Base-by-base conservation (phyloP, 1,284 basidiomycete genomes). In the Wolfiporia cocos region DNA sequence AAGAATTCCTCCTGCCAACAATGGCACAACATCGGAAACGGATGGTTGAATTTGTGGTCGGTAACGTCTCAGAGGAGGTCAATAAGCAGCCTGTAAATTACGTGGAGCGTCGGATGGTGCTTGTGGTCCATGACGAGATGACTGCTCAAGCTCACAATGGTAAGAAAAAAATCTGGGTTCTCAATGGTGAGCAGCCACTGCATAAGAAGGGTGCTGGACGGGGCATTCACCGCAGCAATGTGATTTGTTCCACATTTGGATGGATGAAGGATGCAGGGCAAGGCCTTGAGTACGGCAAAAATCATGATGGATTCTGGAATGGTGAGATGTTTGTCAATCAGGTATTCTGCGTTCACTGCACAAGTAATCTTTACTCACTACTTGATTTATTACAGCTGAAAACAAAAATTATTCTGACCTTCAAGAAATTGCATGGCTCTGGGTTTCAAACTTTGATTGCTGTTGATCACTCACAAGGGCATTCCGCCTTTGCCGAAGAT, bases 301-400 rank as follows among this genome's bases (percentile, higher is more conserved):
- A 67, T 51, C 59, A 68, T 37, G 60, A 70, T 5, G 67, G 69
- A 0, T 73, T 66, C 52, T 71, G 70, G 63, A 65, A 44, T 21
- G 63, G 65, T 1, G 64, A 69, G 42, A 35, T 62, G 0, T 68
- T 67, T 47, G 52, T 60, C n/a, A 64, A 63, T 42, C 67, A 68
- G 55, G 64, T 67, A 32, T 5, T 42, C 41, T 17, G 23, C n/a
- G n/a, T n/a, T n/a, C n/a, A 20, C 21, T 38, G 12, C 19, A 36
- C 3, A 22, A n/a, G 42, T 7, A 15, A 33, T 12, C 21, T 12
- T 33, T 18, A 20, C 32, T n/a, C 33, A 2, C 32, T 9, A 41
- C n/a, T 40, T 12, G 6, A 12, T 22, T 10, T 15, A 9, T 18
- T 36, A 4, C 42, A 51, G 51, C 43, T 52, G 22, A 44, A 34